These are phyloP conservation scores for Calonectria henricotiae DNA, from an alignment of 2,329 filamentous ascomycete genomes.

Conservation along the genomic window DNA sequence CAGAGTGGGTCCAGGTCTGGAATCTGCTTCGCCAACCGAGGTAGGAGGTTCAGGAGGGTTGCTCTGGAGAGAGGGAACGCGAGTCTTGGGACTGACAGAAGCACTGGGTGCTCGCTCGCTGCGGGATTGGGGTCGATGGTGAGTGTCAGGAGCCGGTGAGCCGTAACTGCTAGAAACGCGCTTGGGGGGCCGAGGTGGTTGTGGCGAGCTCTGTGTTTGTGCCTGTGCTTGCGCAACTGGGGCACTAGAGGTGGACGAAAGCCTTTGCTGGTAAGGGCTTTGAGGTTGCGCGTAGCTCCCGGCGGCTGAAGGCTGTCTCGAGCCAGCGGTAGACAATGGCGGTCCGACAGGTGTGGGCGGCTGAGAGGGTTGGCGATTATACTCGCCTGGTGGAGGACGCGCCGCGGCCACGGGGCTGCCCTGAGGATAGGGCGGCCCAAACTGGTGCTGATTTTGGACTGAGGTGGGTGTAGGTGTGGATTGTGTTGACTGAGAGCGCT, in stretches of 20 bases:
- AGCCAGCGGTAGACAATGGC: conserved; percentile 61
- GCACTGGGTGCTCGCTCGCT: conserved; percentile 79
- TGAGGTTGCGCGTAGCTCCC: conserved; percentile 66
- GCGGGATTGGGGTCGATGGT: conserved; percentile 69
- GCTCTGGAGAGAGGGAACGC: conserved; percentile 69
- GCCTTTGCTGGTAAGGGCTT: conserved; percentile 74
- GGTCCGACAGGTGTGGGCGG: conserved; percentile 70
- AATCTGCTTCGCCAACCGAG: conserved; percentile 51
- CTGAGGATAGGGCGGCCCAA: conserved; percentile 67
- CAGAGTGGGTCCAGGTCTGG: conserved; percentile 45
- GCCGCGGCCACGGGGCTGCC: conserved; percentile 68
- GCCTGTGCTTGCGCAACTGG: conserved; percentile 54
- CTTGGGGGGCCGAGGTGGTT: conserved; percentile 58
- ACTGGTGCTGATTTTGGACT: conserved; percentile 73
- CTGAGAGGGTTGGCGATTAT: conserved; percentile 69
- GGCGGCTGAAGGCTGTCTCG: conserved; percentile 62
- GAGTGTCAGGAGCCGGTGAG: conserved; percentile 60
- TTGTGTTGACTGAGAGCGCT: conserved; percentile 72
- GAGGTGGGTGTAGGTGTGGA: conserved; percentile 76
- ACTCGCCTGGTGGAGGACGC: conserved; percentile 63
- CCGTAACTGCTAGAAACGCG: conserved; percentile 66
- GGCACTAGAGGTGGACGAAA: conserved; percentile 51
- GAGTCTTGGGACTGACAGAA: conserved; percentile 86
- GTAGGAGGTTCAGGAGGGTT: conserved; percentile 56
- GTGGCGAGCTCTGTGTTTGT: conserved; percentile 57